These are phyloP conservation scores for Tetradesmus lagerheimii DNA, from an alignment of 139 green algal species.

Conservation along the genomic window DNA sequence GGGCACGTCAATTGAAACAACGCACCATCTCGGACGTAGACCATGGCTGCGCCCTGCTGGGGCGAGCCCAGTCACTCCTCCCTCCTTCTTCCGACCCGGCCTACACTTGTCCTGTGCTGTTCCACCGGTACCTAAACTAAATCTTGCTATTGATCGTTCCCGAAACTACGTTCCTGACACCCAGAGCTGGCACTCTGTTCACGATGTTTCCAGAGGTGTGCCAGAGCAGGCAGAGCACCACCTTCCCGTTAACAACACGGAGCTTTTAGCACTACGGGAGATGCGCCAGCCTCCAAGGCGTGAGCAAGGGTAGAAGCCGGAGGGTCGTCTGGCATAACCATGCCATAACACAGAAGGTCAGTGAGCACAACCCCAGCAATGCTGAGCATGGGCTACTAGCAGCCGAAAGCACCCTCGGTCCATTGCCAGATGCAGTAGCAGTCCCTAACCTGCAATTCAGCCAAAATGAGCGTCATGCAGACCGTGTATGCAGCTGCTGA, in stretches of 20 bases:
- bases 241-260: no score
- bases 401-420: background rate
- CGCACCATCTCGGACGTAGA: conserved; percentile 38
- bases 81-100: background rate
- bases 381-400: background rate
- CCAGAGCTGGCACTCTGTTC: background rate
- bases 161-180: background rate
- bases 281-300: background rate
- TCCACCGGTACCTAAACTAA: background rate
- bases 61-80: background rate
- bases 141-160: background rate
- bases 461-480: background rate
- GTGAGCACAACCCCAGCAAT: background rate
- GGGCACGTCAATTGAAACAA: background rate
- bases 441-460: background rate
- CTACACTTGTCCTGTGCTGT: background rate
- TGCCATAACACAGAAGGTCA: background rate
- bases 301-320: background rate
- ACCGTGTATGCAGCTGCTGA: background rate
- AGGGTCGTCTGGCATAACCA: background rate
- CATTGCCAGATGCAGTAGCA: background rate
- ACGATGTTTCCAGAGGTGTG: background rate
- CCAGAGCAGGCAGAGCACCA: background rate
- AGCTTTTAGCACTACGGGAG: no score
- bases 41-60: conserved; percentile 8